Evolutionary conservation across 2,329 filamentous ascomycete species (phyloP), one percentile per base, ranked within the genome.

Genomic region (Cercospora zeina): DNA sequence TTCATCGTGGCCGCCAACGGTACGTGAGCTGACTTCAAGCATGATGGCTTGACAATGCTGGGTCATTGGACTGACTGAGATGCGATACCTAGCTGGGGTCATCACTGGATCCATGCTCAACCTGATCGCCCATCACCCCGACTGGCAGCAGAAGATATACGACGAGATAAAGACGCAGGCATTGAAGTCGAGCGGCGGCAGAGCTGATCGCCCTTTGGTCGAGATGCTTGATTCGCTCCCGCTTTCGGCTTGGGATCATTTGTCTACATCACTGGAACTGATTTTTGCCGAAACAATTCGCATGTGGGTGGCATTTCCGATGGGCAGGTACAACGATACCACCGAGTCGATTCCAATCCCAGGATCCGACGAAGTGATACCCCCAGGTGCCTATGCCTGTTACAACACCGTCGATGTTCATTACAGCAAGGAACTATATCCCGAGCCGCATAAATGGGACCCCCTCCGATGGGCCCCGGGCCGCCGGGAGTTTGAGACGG

Each of bases 371-470:
- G 65, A 72, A 58, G 68, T 72, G 27, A 68, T 72, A 34, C 70
- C 70, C 8, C 19, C 58, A 1, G 58, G 62, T 10, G 62, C 57
- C 55, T 70, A 62, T 57, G 68, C 58, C 34, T 54, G 30, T 13
- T 71, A 68, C 51, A 68, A 72, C 58, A 65, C 70, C n/a, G 65
- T 51, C 11, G 69, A 70, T 10, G 56, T 65, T n/a, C 60, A 72
- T 58, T 69, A 58, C 55, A 68, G 64, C 54, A 53, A 65, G 30
- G 58, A 67, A 27, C 49, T 72, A 19, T 72, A 66, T 58, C 37
- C 37, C 13, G 37, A 42, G 5, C 37, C 37, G 37, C 4, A 42
- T 4, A 14, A 42, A 19, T 42, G 5, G 5, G 16, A 42, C 16
- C 37, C 37, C 13, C 5, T 5, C 16, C 5, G 37, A 14, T 14